Evolutionary conservation across 208 protist species (phyloP), one percentile per base, ranked within the genome.

Genomic region (Crithidia expoeki): DNA sequence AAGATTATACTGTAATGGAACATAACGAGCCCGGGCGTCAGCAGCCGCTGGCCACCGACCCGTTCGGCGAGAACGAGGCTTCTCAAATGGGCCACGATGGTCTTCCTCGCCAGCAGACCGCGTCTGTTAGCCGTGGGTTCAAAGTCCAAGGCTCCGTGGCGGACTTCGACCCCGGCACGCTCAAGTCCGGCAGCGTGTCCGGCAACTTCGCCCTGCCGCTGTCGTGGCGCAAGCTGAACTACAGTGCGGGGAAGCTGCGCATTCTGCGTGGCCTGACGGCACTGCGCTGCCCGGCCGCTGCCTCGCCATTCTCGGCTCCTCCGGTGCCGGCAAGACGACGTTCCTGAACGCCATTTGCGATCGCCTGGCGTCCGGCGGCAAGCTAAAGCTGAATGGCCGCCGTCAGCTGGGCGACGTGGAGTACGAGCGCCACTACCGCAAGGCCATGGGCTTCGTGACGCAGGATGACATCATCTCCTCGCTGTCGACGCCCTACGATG

Each of bases 261-360:
- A 93, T 96, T 62, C 84, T 96, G 44, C 49, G 74, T 55, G 72
- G 74, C 14, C 74, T 96, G 56, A 91, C 83, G 9, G 91, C 33
- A 90, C 84, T 1, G 89, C 89, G 36, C 76, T 91, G 56, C 88
- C 88, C 23, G 76, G 74, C 51, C 82, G 89, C 34, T 89, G 79
- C 60, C 87, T 94, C 50, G 92, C 92, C 19, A 82, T 96, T 34
- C 89, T 96, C 72, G 92, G 92, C 17, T 77, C 80, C 23, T 92
- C 84, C 46, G 92, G 92, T 62, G 87, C 92, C 33, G 92, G 92
- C 58, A 96, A 96, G 77, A 94, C 92, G 51, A 95, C 90, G 14
- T 92, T 95, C 73, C 79, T 96, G 33, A 93, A 94, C 68, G 88
- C 88, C 36, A 76, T 96, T 34, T 85, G 78, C 53, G 87, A 93